Conservation (phyloP, 2,329 filamentous ascomycete species). For the Sclerotinia minor region DNA sequence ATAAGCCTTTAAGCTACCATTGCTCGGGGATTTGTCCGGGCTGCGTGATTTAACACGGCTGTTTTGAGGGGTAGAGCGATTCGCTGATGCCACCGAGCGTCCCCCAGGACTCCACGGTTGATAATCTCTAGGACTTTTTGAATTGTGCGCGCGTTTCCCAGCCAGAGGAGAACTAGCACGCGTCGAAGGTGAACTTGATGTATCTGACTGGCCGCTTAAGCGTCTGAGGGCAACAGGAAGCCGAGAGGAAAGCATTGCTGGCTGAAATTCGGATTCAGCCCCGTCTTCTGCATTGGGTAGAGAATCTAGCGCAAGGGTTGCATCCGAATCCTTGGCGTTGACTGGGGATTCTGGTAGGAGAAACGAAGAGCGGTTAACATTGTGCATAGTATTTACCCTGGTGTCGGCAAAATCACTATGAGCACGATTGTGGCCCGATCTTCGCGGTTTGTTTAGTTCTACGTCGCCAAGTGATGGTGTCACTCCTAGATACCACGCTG, state of each 20-base stretch:
- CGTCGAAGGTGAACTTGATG: conserved; percentile 42
- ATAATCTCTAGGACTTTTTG: conserved; percentile 34
- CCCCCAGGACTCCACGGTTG: conserved; percentile 37
- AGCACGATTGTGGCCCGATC: conserved; percentile 51
- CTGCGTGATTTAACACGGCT: conserved; percentile 39
- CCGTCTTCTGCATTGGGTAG: not conserved
- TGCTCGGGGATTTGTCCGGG: conserved; percentile 41
- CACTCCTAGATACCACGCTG: conserved; percentile 61
- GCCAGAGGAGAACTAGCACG: conserved; percentile 51
- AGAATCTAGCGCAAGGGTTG: not conserved
- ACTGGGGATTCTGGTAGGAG: conserved; percentile 15
- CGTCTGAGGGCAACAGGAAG: conserved; percentile 37
- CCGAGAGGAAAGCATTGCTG: conserved; percentile 32
- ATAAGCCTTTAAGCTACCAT: conserved; percentile 68
- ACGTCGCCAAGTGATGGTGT: conserved; percentile 47
- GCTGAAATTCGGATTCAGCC: not conserved
- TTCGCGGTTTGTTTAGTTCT: conserved; percentile 33
- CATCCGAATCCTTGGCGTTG: conserved; percentile 1
- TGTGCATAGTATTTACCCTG: conserved; percentile 37
- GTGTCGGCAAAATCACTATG: conserved; percentile 59
- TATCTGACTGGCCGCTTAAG: conserved; percentile 47
- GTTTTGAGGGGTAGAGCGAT: conserved; percentile 43
- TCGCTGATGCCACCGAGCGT: conserved; percentile 32
- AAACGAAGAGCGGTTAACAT: conserved; percentile 21
- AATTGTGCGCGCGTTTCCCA: conserved; percentile 44